Evolutionary conservation across 108 stramenopile genomes (phyloP).

Genomic region (Cylindrotheca closterium): DNA sequence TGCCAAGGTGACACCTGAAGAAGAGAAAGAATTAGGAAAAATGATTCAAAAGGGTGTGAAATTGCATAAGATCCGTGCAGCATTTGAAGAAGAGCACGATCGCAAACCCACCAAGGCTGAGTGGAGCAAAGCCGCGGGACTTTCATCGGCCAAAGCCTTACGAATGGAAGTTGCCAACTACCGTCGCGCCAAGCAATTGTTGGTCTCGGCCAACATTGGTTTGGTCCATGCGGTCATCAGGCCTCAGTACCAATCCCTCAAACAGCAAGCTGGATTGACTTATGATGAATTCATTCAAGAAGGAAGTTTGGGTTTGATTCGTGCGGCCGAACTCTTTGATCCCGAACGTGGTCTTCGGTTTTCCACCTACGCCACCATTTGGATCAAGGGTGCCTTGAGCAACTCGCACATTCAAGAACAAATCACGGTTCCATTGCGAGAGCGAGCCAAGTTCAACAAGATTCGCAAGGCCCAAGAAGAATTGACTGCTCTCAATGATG

Average conservation of each 20-base stretch:
- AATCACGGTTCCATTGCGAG: constrained; percentile 61
- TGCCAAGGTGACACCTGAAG: constrained; percentile 50
- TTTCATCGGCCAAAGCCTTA: constrained; percentile 47
- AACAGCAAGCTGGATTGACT: constrained; percentile 33
- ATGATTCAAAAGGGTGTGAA: constrained; percentile 71
- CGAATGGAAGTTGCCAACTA: constrained; percentile 62
- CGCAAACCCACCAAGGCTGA: constrained; percentile 42
- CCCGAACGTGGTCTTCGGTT: constrained; percentile 86
- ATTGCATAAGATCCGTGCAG: constrained; percentile 58
- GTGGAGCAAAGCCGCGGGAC: constrained; percentile 65
- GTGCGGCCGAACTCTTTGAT: constrained; percentile 93
- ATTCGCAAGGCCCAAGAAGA: constrained; percentile 52
- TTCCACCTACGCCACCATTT: constrained; percentile 96
- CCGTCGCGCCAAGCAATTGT: constrained; percentile 64
- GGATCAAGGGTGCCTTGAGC: constrained; percentile 89
- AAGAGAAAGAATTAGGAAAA: constrained; percentile 68
- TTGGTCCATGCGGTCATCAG: constrained; percentile 78
- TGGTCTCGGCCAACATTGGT: constrained; percentile 80
- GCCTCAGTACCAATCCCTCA: constrained; percentile 32
- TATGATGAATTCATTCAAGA: constrained; percentile 92
- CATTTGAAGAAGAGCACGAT: constrained; percentile 43
- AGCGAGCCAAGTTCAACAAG: constrained; percentile 73
- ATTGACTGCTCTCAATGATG: constrained; percentile 21
- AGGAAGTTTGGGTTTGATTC: constrained; percentile 86
- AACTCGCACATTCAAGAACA: constrained; percentile 55